A percentile compares a stretch with the other conserved stretches of the same genome.
Evolutionary conservation across 352 stramenopile species (phyloP).

Genomic region (Phytophthora crassamura): DNA sequence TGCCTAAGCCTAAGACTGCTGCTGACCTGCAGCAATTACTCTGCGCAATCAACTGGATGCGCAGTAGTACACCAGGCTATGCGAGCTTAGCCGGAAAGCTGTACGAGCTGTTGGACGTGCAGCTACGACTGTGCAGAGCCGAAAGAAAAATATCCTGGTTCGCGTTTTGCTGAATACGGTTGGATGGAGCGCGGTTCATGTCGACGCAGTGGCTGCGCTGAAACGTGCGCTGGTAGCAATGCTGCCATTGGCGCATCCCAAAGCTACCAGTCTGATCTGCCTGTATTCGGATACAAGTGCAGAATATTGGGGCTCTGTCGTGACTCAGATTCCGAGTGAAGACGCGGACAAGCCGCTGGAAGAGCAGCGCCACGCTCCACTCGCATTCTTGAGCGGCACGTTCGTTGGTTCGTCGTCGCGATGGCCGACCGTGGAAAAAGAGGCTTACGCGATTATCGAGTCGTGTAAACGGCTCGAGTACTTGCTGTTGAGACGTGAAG

Average conservation of each 20-base stretch:
- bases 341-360: conserved; percentile 9
- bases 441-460: conserved; percentile 24
- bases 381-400: conserved; percentile 16
- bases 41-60: conserved; percentile 33
- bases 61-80: conserved; percentile 18
- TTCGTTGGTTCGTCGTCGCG: conserved; percentile 2
- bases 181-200: conserved; percentile 8
- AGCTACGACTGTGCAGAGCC: not conserved
- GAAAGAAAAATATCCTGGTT: conserved; percentile 11
- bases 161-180: not conserved
- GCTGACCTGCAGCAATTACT: conserved; percentile 29
- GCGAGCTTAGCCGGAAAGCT: not conserved
- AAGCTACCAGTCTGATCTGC: not conserved
- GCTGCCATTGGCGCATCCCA: conserved; percentile 15
- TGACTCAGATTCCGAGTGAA: not conserved
- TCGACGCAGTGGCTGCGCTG: not conserved
- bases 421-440: conserved; percentile 35
- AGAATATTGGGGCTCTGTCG: conserved; percentile 7
- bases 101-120: conserved; percentile 5
- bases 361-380: conserved; percentile 5
- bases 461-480: conserved; percentile 17
- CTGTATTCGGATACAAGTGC: conserved; percentile 12
- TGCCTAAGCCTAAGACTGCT: not conserved
- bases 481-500: conserved; percentile 18
- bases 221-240: conserved; percentile 5